These are phyloP conservation scores for Myochromella boudieri DNA, from an alignment of 768 basidiomycete species.

Conservation along the genomic window DNA sequence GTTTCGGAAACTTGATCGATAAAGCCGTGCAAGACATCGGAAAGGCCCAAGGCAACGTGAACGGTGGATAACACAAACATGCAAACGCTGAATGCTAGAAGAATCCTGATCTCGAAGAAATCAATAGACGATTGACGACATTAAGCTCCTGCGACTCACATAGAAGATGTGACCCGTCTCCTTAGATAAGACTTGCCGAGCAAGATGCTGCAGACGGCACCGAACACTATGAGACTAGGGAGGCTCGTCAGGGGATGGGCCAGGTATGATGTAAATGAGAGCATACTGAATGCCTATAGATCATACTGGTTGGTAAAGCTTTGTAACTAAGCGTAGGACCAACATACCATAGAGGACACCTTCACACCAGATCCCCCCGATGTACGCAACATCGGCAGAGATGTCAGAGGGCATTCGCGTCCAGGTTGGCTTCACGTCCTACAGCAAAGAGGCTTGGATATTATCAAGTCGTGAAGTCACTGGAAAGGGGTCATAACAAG, in stretches of 20 bases:
- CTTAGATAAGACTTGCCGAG: conserved; percentile 16
- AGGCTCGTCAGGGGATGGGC: neutral
- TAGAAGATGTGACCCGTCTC: conserved; percentile 21
- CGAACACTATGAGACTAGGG: conserved; percentile 23
- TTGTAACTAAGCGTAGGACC: too few species aligned
- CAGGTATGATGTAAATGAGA: neutral
- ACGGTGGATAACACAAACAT: conserved; percentile 28
- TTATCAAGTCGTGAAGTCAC: too few species aligned
- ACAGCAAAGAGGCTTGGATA: neutral
- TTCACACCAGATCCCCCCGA: conserved; percentile 30
- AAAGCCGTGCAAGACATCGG: conserved; percentile 25
- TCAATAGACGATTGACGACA: neutral
- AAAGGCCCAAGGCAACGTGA: conserved; percentile 24
- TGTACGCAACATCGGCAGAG: conserved; percentile 27
- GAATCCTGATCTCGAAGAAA: conserved; percentile 11
- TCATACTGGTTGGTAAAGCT: too few species aligned
- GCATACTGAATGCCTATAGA: conserved; percentile 25
- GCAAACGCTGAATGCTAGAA: conserved; percentile 20
- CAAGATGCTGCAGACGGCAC: conserved; percentile 23
- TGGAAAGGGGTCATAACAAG: neutral
- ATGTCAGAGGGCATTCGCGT: conserved; percentile 24
- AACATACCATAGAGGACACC: conserved; percentile 27
- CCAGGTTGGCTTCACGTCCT: neutral
- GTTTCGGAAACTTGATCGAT: conserved; percentile 17
- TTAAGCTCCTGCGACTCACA: conserved; percentile 5